These are phyloP conservation scores for Corymbia calophylla DNA, from an alignment of 441 rosid genomes.

Conservation along the genomic window DNA sequence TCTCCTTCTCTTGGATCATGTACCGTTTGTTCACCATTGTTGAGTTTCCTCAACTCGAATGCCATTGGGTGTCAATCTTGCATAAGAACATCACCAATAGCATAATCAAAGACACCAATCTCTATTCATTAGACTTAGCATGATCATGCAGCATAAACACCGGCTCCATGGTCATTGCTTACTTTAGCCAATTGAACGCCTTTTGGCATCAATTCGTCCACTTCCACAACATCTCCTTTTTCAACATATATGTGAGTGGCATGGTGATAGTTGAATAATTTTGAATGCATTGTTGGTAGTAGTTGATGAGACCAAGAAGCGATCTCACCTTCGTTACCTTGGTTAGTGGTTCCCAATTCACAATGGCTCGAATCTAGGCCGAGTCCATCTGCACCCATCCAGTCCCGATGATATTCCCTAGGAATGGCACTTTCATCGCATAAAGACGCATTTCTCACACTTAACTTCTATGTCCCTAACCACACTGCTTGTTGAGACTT, in stretches of 20 bases:
- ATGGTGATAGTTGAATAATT: not conserved
- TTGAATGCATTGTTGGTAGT: not conserved
- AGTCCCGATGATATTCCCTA: not conserved
- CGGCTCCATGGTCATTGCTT: not conserved
- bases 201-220: not conserved
- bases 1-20: too few relatives aligned
- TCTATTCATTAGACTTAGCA: not conserved
- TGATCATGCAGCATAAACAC: not conserved
- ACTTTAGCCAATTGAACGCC: not conserved
- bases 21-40: too few relatives aligned
- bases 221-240: not conserved
- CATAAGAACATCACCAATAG: too few relatives aligned
- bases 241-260: not conserved
- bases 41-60: too few relatives aligned
- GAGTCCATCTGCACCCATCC: not conserved
- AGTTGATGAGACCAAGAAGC: not conserved
- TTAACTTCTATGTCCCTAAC: not conserved
- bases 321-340: not conserved
- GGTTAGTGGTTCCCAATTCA: not conserved
- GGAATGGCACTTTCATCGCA: not conserved
- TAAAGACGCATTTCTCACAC: not conserved
- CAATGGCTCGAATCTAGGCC: not conserved
- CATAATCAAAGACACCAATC: too few relatives aligned
- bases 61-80: too few relatives aligned
- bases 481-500: not conserved